Evolutionary conservation across 495 filamentous ascomycete genomes (phyloP).

Genomic region (Trichoderma gamsii): DNA sequence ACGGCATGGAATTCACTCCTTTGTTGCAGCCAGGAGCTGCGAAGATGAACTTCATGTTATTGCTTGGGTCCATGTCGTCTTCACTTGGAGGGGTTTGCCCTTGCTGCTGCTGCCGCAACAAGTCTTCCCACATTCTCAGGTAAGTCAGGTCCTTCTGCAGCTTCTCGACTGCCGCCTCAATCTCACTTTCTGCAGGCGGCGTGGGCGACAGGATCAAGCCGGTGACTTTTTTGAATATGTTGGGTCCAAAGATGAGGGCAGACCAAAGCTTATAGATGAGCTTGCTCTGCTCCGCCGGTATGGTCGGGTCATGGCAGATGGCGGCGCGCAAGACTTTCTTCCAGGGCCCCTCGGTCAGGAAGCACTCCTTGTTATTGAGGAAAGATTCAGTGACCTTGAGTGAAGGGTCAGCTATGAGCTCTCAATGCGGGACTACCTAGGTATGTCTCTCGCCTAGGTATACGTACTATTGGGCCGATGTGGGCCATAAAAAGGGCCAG

Average conservation of each 20-base stretch:
- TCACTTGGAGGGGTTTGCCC: background rate
- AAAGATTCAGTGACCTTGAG: slow-evolving; percentile 14
- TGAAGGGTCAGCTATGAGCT: background rate
- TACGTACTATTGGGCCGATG: slow-evolving; percentile 26
- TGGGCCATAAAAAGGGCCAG: slow-evolving; percentile 31
- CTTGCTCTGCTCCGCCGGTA: background rate
- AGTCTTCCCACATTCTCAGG: background rate
- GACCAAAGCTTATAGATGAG: slow-evolving; percentile 3
- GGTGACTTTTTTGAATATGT: background rate
- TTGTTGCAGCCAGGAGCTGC: background rate
- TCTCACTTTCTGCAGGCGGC: background rate
- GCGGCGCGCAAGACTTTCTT: background rate
- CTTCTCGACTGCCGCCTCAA: background rate
- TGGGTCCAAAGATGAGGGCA: slow-evolving; percentile 1
- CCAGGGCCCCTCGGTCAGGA: slow-evolving; percentile 12
- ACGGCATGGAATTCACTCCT: background rate
- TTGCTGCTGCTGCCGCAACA: background rate
- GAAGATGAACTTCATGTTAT: background rate
- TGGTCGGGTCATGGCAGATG: background rate
- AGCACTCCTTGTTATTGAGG: background rate
- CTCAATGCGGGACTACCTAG: background rate
- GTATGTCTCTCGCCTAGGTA: background rate
- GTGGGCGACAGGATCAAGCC: background rate
- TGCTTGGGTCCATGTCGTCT: background rate
- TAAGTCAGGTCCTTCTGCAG: background rate